Percentiles rank a stretch among this genome's conserved stretches.
These are phyloP conservation scores for Eremothecium sinecaudum DNA, from an alignment of 1,139 yeast genomes.

Conservation along the genomic window DNA sequence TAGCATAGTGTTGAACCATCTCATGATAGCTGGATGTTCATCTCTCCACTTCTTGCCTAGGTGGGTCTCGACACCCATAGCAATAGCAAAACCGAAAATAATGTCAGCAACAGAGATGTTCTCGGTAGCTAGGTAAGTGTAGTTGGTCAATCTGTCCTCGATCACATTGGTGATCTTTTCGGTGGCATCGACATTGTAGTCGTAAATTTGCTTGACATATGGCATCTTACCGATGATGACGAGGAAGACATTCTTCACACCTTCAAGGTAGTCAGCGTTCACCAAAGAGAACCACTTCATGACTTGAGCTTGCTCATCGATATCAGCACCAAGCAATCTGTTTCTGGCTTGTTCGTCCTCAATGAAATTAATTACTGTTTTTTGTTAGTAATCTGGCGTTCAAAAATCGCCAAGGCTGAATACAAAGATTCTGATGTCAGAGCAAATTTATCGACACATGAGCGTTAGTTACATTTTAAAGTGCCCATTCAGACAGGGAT, in stretches of 20 bases:
- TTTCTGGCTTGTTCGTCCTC: constrained; percentile 22
- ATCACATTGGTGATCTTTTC: constrained; percentile 38
- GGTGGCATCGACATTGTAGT: constrained; percentile 39
- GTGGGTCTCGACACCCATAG: constrained; percentile 49
- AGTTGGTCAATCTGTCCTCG: constrained; percentile 59
- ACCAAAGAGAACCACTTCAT: constrained; percentile 64
- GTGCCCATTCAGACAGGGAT: constrained; percentile 28
- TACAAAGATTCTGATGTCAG: constrained; percentile 12
- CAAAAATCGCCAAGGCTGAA: neutral
- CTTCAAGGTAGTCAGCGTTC: constrained; percentile 52
- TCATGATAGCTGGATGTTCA: constrained; percentile 60
- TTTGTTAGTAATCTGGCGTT: constrained; percentile 7
- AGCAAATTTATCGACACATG: constrained; percentile 21
- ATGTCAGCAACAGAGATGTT: constrained; percentile 80
- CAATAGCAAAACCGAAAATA: constrained; percentile 47
- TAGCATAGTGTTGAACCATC: constrained; percentile 79
- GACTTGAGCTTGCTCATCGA: constrained; percentile 57
- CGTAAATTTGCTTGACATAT: constrained; percentile 76
- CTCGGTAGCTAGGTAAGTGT: constrained; percentile 89
- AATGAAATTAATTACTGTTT: constrained; percentile 17
- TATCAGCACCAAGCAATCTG: constrained; percentile 46
- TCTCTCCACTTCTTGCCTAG: constrained; percentile 75
- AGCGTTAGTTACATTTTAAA: constrained; percentile 14
- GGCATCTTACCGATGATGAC: constrained; percentile 40
- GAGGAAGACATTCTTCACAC: constrained; percentile 26